These are phyloP conservation scores for Pisolithus orientalis DNA, from an alignment of 768 basidiomycete species.

Conservation along the genomic window DNA sequence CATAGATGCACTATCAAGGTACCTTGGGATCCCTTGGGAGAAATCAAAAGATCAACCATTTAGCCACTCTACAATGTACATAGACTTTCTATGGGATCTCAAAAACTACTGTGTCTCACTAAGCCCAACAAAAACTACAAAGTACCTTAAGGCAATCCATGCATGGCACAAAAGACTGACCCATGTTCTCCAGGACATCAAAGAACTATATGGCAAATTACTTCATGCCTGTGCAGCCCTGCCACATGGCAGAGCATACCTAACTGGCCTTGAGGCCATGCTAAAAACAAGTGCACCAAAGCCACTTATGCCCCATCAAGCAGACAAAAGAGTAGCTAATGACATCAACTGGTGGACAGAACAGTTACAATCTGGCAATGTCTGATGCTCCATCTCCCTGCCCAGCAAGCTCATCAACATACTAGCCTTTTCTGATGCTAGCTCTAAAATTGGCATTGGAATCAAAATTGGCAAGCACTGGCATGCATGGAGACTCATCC, in stretches of 20 bases:
- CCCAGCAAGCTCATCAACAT: not conserved
- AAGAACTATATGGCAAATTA: slow-evolving; percentile 3
- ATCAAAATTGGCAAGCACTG: slow-evolving; percentile 25
- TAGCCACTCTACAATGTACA: slow-evolving; percentile 2
- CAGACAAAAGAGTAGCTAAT: not conserved
- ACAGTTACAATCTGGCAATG: not conserved
- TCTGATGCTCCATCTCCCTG: not conserved
- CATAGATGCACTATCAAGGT: slow-evolving; percentile 1
- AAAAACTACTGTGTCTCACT: slow-evolving; percentile 22
- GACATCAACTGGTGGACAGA: slow-evolving; percentile 35
- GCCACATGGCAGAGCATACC: slow-evolving; percentile 26
- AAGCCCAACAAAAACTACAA: slow-evolving; percentile 20
- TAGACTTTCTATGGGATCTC: slow-evolving; percentile 22
- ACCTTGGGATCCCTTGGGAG: not conserved
- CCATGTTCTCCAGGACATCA: slow-evolving; percentile 1
- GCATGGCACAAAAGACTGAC: not conserved
- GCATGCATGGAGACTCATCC: slow-evolving; percentile 21
- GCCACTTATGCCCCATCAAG: slow-evolving; percentile 25
- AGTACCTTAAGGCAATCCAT: slow-evolving; percentile 4
- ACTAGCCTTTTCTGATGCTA: slow-evolving; percentile 35
- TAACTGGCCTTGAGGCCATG: slow-evolving; percentile 35
- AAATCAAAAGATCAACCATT: slow-evolving; percentile 17
- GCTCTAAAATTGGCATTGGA: slow-evolving; percentile 29
- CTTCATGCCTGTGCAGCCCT: slow-evolving; percentile 13
- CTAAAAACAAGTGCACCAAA: slow-evolving; percentile 18